Base-by-base conservation (phyloP, 441 rosid genomes). In the Mallotus japonicus region DNA sequence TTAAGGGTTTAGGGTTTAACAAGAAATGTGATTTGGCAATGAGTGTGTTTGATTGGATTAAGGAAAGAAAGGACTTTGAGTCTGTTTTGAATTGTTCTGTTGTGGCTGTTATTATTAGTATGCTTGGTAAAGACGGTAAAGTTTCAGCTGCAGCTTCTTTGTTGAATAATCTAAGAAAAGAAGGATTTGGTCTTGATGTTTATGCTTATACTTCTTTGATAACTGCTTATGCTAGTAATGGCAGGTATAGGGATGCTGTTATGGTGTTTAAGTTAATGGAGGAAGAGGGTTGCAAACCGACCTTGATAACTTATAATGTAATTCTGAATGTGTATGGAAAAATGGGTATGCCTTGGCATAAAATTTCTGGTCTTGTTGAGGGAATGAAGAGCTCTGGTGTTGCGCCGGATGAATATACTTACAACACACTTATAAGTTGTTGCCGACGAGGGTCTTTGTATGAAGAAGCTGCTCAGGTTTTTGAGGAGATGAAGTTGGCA, bases 281-380 rank as follows among this genome's bases (percentile, higher is more conserved):
- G 76, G 96, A 92, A 83, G 94, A 87, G 74, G 93, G 89, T 19
- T 88, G 87, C 64, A 82, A 76, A 62, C 97, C 97, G 13, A 92
- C 92, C 78, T 81, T 95, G 85, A 85, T 92, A 9, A 92, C 97
- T 58, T 92, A 95, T 67, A 95, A 95, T 75, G 92, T 95, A 67
- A 74, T 91, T 61, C 75, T 95, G 83, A 87, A 95, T 78, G 92
- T 89, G 71, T 87, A 86, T 78, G 97, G 99, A 54, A 91, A 95
- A 83, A 91, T 95, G 94, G 99, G 97, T 57, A 91, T 89, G 94
- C 87, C 91, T n/a, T 95, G 99, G 99, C 87, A 77, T 79, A 88
- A 86, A 83, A 85, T 89, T 68, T 80, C 60, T n/a, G 84, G 81
- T 63, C 83, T 92, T 28, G 83, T 88, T 13, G 82, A 87, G 67